Conservation (phyloP, 345 rosid species). For the Cardamine chenopodiifolia region DNA sequence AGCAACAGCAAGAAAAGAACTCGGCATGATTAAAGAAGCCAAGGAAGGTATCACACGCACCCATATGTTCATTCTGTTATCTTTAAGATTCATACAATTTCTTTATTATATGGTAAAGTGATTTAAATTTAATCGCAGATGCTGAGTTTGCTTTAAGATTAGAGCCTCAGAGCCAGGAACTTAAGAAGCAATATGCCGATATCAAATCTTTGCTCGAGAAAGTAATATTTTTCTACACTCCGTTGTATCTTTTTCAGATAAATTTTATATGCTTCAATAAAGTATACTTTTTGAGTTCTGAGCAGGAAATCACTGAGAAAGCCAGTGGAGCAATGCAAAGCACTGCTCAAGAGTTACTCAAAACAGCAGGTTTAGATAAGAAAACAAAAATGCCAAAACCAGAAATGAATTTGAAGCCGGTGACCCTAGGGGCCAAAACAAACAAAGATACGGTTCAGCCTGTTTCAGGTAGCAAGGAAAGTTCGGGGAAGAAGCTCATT, state of each 20-base stretch:
- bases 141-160: constrained; percentile 80
- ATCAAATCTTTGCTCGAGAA: constrained; percentile 72
- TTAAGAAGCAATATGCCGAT: constrained; percentile 77
- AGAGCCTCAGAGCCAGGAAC: constrained; percentile 86
- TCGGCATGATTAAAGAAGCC: constrained; percentile 73
- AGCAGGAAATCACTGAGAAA: constrained; percentile 66
- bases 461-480: constrained; percentile 42
- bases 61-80: background rate
- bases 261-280: background rate
- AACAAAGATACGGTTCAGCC: constrained; percentile 42
- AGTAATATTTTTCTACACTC: constrained; percentile 42
- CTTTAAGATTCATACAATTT: background rate
- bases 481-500: constrained; percentile 44
- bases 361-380: constrained; percentile 47
- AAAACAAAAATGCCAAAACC: constrained; percentile 25
- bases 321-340: constrained; percentile 59
- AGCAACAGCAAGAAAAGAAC: constrained; percentile 85
- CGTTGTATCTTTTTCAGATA: background rate
- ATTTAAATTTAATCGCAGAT: constrained; percentile 58
- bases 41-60: constrained; percentile 55
- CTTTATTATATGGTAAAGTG: background rate
- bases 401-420: constrained; percentile 21
- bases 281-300: background rate
- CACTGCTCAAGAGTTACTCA: constrained; percentile 50
- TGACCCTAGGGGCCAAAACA: constrained; percentile 18